Evolutionary conservation across 495 filamentous ascomycete species (phyloP).

Genomic region (Daldinia grandis): DNA sequence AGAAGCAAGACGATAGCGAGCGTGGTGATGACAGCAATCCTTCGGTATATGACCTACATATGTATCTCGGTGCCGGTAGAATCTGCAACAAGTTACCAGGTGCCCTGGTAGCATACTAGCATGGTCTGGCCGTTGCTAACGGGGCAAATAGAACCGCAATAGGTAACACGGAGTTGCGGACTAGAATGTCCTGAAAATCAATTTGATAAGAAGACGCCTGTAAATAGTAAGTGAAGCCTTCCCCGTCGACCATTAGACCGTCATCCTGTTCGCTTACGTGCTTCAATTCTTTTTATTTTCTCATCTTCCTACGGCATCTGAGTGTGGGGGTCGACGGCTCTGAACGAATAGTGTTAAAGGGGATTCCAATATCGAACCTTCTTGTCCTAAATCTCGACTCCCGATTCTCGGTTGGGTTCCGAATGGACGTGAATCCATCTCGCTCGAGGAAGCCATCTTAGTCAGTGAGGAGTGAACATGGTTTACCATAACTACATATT

Average conservation of each 20-base stretch:
- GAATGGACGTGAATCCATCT: conserved; percentile 5
- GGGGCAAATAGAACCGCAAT: conserved; percentile 20
- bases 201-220: conserved; percentile 1
- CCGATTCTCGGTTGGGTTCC: conserved; percentile 36
- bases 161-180: conserved; percentile 15
- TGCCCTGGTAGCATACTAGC: conserved; percentile 14
- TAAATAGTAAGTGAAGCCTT: conserved; percentile 24
- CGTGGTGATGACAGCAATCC: conserved; percentile 9
- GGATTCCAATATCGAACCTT: conserved; percentile 16
- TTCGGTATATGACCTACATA: conserved; percentile 28
- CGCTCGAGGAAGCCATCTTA: conserved; percentile 4
- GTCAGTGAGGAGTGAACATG: conserved; percentile 24
- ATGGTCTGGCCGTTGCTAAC: conserved; percentile 25
- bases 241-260: not conserved
- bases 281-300: conserved; percentile 6
- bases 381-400: conserved; percentile 26
- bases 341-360: conserved; percentile 7
- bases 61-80: not conserved
- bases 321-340: conserved; percentile 20
- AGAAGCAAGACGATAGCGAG: not conserved
- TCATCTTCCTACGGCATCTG: not conserved
- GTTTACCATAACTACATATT: conserved; percentile 1
- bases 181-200: conserved; percentile 18
- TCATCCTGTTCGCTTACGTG: conserved; percentile 14
- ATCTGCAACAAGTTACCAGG: conserved; percentile 13